Evolutionary conservation across 106 monocot genomes (phyloP).

Genomic region (Agapanthus africanus): DNA sequence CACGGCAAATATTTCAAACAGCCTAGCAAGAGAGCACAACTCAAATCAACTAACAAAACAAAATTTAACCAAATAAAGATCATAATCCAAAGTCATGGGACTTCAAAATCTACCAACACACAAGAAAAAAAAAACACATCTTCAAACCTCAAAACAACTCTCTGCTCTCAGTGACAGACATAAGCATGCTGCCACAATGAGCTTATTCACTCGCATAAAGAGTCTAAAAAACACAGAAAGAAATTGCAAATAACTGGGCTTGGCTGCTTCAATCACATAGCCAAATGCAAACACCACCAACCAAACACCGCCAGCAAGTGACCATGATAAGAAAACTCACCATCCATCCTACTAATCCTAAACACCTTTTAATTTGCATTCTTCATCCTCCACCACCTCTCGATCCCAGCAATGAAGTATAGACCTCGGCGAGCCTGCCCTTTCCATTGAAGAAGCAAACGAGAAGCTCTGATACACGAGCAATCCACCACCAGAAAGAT

Average conservation of each 20-base stretch:
- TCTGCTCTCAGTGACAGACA: not conserved
- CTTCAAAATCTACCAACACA: not conserved
- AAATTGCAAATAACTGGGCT: not conserved
- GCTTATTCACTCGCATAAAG: not conserved
- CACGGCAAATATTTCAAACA: too few species aligned
- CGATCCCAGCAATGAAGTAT: slow-evolving; percentile 29
- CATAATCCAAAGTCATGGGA: too few species aligned
- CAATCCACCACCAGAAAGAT: slow-evolving; percentile 24
- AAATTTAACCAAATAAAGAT: too few species aligned
- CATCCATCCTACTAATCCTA: too few species aligned
- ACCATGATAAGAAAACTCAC: too few species aligned
- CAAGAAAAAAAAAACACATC: not conserved
- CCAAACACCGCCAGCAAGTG: too few species aligned
- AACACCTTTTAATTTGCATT: not conserved
- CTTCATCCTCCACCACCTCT: not conserved
- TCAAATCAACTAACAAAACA: too few species aligned
- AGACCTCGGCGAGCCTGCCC: slow-evolving; percentile 26
- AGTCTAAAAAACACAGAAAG: not conserved
- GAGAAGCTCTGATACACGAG: slow-evolving; percentile 33
- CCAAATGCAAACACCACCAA: not conserved
- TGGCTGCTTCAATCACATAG: not conserved
- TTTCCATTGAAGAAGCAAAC: not conserved
- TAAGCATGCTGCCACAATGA: not conserved
- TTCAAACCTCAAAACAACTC: not conserved
- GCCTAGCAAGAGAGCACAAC: too few species aligned